phyloP scores from a whole-genome alignment of 768 basidiomycete genomes.

The Melanogaster broomeanus region DNA sequence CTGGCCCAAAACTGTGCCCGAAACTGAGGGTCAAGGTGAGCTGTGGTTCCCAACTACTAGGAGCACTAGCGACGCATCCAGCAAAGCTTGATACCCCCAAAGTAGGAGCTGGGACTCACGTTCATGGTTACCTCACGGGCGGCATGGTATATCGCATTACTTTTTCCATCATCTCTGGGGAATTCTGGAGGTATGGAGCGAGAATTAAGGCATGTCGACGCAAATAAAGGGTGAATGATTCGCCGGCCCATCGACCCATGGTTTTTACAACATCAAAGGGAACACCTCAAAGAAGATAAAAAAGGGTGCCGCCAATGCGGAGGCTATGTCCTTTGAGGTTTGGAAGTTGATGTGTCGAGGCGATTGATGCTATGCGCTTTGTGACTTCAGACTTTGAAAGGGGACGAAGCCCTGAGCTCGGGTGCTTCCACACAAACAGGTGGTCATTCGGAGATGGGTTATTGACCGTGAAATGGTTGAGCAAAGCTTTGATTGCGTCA shows the following conservation, averaged over 20 bases:
- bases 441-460: neutral
- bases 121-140: too few relatives aligned
- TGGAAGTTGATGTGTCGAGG: slow-evolving; percentile 7
- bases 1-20: too few relatives aligned
- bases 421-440: slow-evolving; percentile 8
- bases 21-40: neutral
- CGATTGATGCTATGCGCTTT: neutral
- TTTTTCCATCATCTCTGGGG: too few relatives aligned
- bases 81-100: slow-evolving; percentile 1
- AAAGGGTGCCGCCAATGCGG: slow-evolving; percentile 20
- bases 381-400: slow-evolving; percentile 1
- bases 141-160: too few relatives aligned
- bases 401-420: neutral
- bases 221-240: neutral
- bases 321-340: slow-evolving; percentile 22
- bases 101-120: neutral
- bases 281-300: neutral
- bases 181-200: too few relatives aligned
- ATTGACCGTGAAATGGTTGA: slow-evolving; percentile 15
- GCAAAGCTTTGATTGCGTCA: slow-evolving; percentile 10
- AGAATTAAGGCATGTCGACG: neutral
- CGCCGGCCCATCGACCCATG: neutral
- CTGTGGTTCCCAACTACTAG: neutral
- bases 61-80: neutral
- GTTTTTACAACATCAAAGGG: too few relatives aligned